Evolutionary conservation across 768 basidiomycete species (phyloP).

Genomic region (Lanmaoa rubissima): DNA sequence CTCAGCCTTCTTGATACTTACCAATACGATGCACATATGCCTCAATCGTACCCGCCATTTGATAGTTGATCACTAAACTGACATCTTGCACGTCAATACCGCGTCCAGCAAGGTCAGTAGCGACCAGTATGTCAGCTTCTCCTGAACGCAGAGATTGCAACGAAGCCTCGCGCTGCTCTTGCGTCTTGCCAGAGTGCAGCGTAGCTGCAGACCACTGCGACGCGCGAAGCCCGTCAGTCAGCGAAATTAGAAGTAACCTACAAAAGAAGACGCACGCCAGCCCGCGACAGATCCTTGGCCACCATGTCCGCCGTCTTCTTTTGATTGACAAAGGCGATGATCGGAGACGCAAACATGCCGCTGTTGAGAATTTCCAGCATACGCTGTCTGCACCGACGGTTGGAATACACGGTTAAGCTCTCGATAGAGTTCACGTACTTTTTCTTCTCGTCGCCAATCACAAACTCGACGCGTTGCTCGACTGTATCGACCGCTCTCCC

Average conservation of each 20-base stretch:
- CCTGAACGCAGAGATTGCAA: slow-evolving; percentile 84
- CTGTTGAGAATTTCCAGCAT: slow-evolving; percentile 92
- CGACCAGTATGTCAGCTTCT: slow-evolving; percentile 86
- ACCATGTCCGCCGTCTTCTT: slow-evolving; percentile 99
- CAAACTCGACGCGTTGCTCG: slow-evolving; percentile 93
- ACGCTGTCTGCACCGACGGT: slow-evolving; percentile 52
- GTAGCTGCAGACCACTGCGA: slow-evolving; percentile 85
- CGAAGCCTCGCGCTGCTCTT: slow-evolving; percentile 94
- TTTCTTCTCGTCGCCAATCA: slow-evolving; percentile 93
- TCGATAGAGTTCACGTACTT: slow-evolving; percentile 56
- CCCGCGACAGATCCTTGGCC: slow-evolving; percentile 88
- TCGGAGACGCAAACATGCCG: slow-evolving; percentile 79
- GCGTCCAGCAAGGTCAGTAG: slow-evolving; percentile 96
- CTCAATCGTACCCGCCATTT: slow-evolving; percentile 96
- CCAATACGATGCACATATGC: slow-evolving; percentile 98
- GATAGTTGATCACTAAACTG: slow-evolving; percentile 93
- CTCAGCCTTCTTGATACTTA: slow-evolving; percentile 35
- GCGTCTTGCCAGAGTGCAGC: slow-evolving; percentile 95
- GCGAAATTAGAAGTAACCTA: not conserved
- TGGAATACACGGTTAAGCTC: slow-evolving; percentile 3
- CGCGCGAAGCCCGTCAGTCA: slow-evolving; percentile 5
- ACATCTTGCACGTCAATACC: slow-evolving; percentile 99
- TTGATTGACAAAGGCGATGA: slow-evolving; percentile 99
- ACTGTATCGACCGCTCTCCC: slow-evolving; percentile 98
- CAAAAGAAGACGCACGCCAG: slow-evolving; percentile 59